Conservation (phyloP, 495 filamentous ascomycete species). For the Podospora pseudopauciseta region DNA sequence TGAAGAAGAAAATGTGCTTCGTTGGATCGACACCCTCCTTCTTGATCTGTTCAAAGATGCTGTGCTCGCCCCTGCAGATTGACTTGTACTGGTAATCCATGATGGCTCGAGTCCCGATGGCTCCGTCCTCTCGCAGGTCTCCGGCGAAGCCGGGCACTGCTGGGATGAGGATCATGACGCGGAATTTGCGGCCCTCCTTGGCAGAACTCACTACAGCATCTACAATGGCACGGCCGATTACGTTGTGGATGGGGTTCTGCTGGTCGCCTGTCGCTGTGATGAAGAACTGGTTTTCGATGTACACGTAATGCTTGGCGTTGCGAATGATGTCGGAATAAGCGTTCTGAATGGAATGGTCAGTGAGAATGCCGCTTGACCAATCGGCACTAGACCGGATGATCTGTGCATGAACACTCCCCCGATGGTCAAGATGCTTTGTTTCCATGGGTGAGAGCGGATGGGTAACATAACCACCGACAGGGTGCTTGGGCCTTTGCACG, state of each 20-base stretch:
- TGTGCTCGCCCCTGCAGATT: constrained; percentile 84
- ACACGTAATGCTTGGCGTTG: constrained; percentile 84
- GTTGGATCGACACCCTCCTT: constrained; percentile 76
- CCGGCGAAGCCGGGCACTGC: constrained; percentile 92
- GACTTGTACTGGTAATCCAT: constrained; percentile 99
- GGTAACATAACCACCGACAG: constrained; percentile 78
- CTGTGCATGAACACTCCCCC: constrained; percentile 75
- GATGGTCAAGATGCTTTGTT: constrained; percentile 41
- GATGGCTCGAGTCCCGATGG: constrained; percentile 83
- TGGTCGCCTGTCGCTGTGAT: constrained; percentile 90
- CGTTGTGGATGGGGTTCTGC: constrained; percentile 81
- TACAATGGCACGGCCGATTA: constrained; percentile 81
- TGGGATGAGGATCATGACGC: constrained; percentile 84
- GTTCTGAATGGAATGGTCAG: constrained; percentile 88
- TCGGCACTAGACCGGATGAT: constrained; percentile 82
- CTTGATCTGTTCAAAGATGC: constrained; percentile 75
- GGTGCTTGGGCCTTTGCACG: constrained; percentile 80
- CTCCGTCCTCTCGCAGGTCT: constrained; percentile 76
- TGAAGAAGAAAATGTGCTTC: constrained; percentile 87
- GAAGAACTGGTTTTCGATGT: constrained; percentile 99
- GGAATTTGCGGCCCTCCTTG: constrained; percentile 84
- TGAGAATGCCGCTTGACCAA: constrained; percentile 92
- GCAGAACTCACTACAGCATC: constrained; percentile 79
- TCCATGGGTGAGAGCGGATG: constrained; percentile 70
- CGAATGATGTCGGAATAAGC: constrained; percentile 83